These are phyloP conservation scores for Microdochium trichocladiopsis DNA, from an alignment of 2,329 filamentous ascomycete genomes.

Conservation along the genomic window DNA sequence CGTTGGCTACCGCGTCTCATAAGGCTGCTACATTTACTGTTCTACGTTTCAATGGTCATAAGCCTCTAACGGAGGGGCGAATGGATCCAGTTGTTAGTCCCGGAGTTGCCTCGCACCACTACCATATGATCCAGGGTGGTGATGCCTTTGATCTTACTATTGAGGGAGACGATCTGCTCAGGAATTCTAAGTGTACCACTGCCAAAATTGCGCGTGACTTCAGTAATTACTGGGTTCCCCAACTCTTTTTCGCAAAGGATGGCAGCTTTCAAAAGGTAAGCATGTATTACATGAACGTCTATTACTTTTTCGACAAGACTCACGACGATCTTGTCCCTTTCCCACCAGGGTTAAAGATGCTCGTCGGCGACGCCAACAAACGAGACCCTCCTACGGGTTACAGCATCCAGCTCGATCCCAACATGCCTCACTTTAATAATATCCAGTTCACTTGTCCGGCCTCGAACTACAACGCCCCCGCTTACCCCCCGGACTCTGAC, in stretches of 20 bases:
- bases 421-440: conserved; percentile 42
- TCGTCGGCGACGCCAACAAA: conserved; percentile 55
- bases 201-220: conserved; percentile 62
- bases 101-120: conserved; percentile 50
- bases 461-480: conserved; percentile 34
- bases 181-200: conserved; percentile 60
- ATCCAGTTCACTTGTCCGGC: conserved; percentile 57
- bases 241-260: conserved; percentile 60
- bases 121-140: conserved; percentile 66
- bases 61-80: conserved; percentile 52
- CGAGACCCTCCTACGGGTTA: conserved; percentile 47
- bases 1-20: conserved; percentile 32
- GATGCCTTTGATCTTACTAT: conserved; percentile 59
- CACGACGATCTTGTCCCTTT: conserved; percentile 63
- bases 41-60: conserved; percentile 61
- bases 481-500: conserved; percentile 47
- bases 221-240: conserved; percentile 73
- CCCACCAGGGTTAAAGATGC: conserved; percentile 63
- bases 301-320: conserved; percentile 66
- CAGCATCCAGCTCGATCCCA: conserved; percentile 41
- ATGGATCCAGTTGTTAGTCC: conserved; percentile 64
- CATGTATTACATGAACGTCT: conserved; percentile 66
- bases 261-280: conserved; percentile 61
- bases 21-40: conserved; percentile 54
- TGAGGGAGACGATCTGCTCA: conserved; percentile 48